Evolutionary conservation across 768 basidiomycete genomes (phyloP), one percentile per base, ranked within the genome.

Genomic region (Phallus indusiatus): DNA sequence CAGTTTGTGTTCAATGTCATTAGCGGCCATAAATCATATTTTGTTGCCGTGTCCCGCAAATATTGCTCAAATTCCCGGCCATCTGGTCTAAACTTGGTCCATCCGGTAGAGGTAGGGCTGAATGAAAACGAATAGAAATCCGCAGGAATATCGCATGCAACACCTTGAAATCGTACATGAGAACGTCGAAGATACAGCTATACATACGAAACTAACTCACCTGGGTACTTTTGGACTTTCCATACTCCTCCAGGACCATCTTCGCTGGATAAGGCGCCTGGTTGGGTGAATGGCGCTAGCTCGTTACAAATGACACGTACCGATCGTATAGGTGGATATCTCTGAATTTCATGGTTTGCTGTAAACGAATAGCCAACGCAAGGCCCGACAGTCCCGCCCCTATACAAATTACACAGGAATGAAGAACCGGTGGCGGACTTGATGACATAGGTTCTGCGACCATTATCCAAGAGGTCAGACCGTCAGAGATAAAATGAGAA

Each of bases 331-430:
- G 56, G 20, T 64, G 60, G 11, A 67, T 59, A 22, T 67, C 64
- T 7, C 48, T 59, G 47, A 63, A 47, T 14, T 61, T 61, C 10
- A 67, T 56, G 60, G 63, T 61, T 14, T 59, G 55, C 52, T 61
- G 55, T 28, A 68, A 54, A 59, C 67, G 64, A 33, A 64, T 60
- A 8, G 62, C 63, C 0, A 62, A 8, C 6, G 64, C 63, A 53
- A 68, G 59, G 4, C 67, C 67, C 0, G 59, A 59, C 8, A 68
- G 12, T 6, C 67, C 67, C 1, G 63, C 60, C 12, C 67, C 67
- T 53, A 65, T 60, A 47, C 57, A 59, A 8, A 61, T 21, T 18
- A 58, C 28, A 52, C 33, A 17, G 47, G 54, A 55, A 42, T 55
- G 47, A 21, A n/a, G 20, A 28, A 28, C 7, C 28, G 28, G 28